Percentiles rank a stretch among this genome's conserved stretches.
phyloP scores from a whole-genome alignment of 2,329 filamentous ascomycete species.

The Apiospora malaysiana region DNA sequence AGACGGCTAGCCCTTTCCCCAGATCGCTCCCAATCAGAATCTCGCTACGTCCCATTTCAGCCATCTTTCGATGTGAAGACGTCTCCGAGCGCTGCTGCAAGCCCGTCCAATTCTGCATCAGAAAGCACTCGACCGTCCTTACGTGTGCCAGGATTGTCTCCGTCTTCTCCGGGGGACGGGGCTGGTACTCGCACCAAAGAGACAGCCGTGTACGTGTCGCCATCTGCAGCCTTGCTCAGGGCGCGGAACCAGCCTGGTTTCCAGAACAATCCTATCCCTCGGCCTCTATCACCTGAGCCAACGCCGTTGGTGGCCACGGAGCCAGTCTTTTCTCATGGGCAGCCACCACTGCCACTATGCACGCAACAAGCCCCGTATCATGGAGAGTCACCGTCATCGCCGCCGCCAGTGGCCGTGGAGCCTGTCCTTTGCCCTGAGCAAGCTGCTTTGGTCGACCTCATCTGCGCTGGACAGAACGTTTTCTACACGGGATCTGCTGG shows the following conservation, averaged over 20 bases:
- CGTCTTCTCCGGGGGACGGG: not conserved
- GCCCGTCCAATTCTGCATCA: not conserved
- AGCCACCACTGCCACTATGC: not conserved
- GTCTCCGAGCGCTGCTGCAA: not conserved
- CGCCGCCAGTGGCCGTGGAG: slow-evolving; percentile 23
- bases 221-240: not conserved
- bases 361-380: not conserved
- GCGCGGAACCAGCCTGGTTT: not conserved
- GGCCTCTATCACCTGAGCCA: not conserved
- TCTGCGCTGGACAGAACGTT: slow-evolving; percentile 59
- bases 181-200: not conserved
- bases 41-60: not conserved
- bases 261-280: not conserved
- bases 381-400: not conserved
- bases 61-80: not conserved
- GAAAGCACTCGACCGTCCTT: not conserved
- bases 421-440: slow-evolving; percentile 54
- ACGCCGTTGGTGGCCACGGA: not conserved
- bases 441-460: slow-evolving; percentile 54
- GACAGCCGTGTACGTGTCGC: not conserved
- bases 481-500: slow-evolving; percentile 71
- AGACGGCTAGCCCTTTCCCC: not conserved
- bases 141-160: not conserved
- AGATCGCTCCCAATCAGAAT: not conserved
- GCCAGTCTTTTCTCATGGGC: not conserved